A percentile compares a stretch with the other conserved stretches of the same genome.
These are phyloP conservation scores for Leishmania aethiopica DNA, from an alignment of 208 protist species.

Conservation along the genomic window DNA sequence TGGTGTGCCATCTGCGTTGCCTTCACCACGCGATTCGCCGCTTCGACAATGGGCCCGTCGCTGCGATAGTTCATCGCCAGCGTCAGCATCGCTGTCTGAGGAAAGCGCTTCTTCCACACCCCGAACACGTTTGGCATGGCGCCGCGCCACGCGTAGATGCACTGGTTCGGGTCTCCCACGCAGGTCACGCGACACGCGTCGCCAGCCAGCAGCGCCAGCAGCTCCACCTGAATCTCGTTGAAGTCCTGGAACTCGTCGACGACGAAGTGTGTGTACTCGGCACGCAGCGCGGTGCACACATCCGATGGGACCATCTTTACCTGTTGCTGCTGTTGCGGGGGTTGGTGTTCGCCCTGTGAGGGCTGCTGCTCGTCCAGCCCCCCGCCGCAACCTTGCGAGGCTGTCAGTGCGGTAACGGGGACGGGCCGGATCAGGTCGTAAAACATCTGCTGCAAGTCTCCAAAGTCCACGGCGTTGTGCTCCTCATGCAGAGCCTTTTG, in stretches of 20 bases:
- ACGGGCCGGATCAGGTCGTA: slow-evolving; percentile 51
- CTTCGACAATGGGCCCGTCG: slow-evolving; percentile 64
- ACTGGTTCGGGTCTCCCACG: slow-evolving; percentile 89
- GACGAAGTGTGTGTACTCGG: slow-evolving; percentile 80
- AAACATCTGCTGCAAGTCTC: slow-evolving; percentile 82
- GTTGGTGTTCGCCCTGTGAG: not conserved
- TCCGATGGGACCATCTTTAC: slow-evolving; percentile 25
- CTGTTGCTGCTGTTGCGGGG: not conserved
- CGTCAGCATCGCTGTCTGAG: slow-evolving; percentile 41
- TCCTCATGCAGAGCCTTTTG: slow-evolving; percentile 70
- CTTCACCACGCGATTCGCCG: slow-evolving; percentile 59
- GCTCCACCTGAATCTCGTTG: slow-evolving; percentile 87
- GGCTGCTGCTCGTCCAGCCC: not conserved
- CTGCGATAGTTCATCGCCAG: slow-evolving; percentile 89
- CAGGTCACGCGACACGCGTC: slow-evolving; percentile 85
- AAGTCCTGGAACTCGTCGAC: slow-evolving; percentile 93
- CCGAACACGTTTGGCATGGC: slow-evolving; percentile 70
- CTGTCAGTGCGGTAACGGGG: not conserved
- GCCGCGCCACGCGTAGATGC: slow-evolving; percentile 91
- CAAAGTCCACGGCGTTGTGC: slow-evolving; percentile 81
- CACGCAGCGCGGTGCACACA: slow-evolving; percentile 40
- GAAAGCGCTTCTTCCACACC: slow-evolving; percentile 79
- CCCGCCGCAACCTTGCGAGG: not conserved
- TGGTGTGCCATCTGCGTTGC: slow-evolving; percentile 48
- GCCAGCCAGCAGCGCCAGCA: slow-evolving; percentile 78